A percentile compares a stretch with the other conserved stretches of the same genome.
phyloP scores from a whole-genome alignment of 805 yeast genomes.

The Ogataea ramenticola region DNA sequence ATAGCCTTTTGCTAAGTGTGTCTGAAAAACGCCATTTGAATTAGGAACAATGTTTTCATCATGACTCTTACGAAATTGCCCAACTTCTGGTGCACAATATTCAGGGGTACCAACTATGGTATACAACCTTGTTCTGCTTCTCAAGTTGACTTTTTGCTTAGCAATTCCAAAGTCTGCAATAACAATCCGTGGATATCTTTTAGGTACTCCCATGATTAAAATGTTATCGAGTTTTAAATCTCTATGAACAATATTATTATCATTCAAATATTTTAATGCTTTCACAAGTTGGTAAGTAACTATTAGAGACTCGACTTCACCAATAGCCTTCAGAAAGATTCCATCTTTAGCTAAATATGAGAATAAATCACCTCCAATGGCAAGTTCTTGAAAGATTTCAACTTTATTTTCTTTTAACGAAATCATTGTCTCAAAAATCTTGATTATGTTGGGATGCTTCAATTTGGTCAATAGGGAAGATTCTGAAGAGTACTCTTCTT shows the following conservation, averaged over 20 bases:
- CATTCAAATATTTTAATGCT: slow-evolving; percentile 51
- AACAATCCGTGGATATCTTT: slow-evolving; percentile 44
- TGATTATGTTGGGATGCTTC: slow-evolving; percentile 86
- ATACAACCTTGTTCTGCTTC: background rate
- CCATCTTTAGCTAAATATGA: slow-evolving; percentile 75
- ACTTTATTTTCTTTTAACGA: slow-evolving; percentile 74
- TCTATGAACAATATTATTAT: slow-evolving; percentile 50
- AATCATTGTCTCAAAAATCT: slow-evolving; percentile 62
- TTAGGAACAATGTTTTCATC: too few species aligned
- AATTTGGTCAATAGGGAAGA: slow-evolving; percentile 51
- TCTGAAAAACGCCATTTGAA: too few species aligned
- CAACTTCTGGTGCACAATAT: slow-evolving; percentile 68
- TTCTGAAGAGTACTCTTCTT: slow-evolving; percentile 19
- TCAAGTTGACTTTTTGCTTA: background rate
- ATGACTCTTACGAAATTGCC: slow-evolving; percentile 22
- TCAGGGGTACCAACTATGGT: slow-evolving; percentile 46
- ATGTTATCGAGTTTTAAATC: slow-evolving; percentile 67
- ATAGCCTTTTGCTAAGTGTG: slow-evolving; percentile 38
- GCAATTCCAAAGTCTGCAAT: slow-evolving; percentile 65
- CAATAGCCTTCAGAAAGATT: slow-evolving; percentile 29
- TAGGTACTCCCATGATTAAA: slow-evolving; percentile 45
- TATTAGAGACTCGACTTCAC: slow-evolving; percentile 48
- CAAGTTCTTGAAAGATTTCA: slow-evolving; percentile 89
- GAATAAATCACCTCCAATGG: slow-evolving; percentile 93
- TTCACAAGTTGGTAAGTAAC: slow-evolving; percentile 48